Evolutionary conservation across 306 rosid genomes (phyloP), one percentile per base, ranked within the genome.

Genomic region (Quercus wislizeni): DNA sequence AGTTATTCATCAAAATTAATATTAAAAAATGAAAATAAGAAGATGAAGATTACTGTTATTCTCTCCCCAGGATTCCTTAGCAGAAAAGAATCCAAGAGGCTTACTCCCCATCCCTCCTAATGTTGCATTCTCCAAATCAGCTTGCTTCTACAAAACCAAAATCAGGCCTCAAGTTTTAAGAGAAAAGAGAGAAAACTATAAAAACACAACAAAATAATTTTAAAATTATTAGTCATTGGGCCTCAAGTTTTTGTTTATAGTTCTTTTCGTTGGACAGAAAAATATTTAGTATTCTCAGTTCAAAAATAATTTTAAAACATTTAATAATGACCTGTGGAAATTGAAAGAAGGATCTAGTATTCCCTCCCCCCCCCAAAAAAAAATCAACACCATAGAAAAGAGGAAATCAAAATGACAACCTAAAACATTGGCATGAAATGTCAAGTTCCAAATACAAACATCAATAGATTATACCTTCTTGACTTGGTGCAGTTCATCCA

Each of bases 381-480:
- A 65, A 58, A 35, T 69, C 27, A 21, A 5, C 18, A 14, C 12
- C 56, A 18, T 43, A 61, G 27, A 5, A 75, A 75, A 38, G 43
- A 59, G 17, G 62, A 59, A 5, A 35, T 75, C 23, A 58, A 59
- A 38, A 23, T 14, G 23, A 20, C 5, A 43, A 52, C 38, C 15
- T 55, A 59, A 59, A 59, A 23, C 57, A 38, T 13, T 20, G 21
- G 25, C 23, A 33, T 33, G 25, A 31, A 13, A 13, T 21, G 31
- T 33, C 33, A 33, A 9, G 33, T 30, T 25, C 10, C 19, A 74
- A 30, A 74, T 30, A n/a, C 6, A 33, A 55, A 56, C 19, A 55
- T 33, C 30, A 74, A 74, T 12, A 49, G 38, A 56, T 5, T 74
- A 73, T 75, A 75, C 71, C 78, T 75, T 69, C 35, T 41, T 62